These are phyloP conservation scores for Volvox reticuliferus DNA, from an alignment of 139 green algal species.

Conservation along the genomic window DNA sequence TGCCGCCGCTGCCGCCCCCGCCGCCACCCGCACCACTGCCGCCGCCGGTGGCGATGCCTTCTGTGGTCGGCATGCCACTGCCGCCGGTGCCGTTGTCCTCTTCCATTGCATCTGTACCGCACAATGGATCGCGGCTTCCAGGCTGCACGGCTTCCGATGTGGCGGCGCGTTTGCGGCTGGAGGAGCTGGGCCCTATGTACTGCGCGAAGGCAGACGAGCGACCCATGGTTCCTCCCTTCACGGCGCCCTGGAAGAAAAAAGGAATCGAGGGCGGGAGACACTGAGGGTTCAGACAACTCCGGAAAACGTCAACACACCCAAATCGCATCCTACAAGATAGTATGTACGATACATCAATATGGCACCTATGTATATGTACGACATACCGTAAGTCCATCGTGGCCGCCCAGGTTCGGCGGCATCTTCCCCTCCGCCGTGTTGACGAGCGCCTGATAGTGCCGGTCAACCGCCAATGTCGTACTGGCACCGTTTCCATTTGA, in stretches of 20 bases:
- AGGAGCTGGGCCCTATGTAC: conserved; percentile 32
- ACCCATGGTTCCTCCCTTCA: conserved; percentile 32
- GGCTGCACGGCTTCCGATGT: conserved; percentile 27
- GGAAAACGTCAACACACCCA: too few relatives aligned
- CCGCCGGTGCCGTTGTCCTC: conserved; percentile 11
- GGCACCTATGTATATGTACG: too few relatives aligned
- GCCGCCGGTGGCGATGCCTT: conserved; percentile 25
- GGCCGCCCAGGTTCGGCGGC: conserved; percentile 33
- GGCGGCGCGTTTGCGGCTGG: conserved; percentile 34
- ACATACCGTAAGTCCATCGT: conserved; percentile 18
- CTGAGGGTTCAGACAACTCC: too few relatives aligned
- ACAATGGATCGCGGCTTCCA: background rate
- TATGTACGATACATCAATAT: background rate
- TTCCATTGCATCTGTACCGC: conserved; percentile 3
- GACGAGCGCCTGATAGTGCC: conserved; percentile 53
- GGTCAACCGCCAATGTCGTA: conserved; percentile 51
- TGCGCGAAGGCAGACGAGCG: conserved; percentile 45
- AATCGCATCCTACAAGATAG: too few relatives aligned
- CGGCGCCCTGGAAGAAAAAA: background rate
- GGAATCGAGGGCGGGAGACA: background rate
- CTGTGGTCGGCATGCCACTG: background rate
- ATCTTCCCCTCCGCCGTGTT: conserved; percentile 67
- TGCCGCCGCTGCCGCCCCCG: background rate
- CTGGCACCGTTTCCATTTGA: conserved; percentile 64
- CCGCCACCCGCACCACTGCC: background rate